These are phyloP conservation scores for Penicillium arizonense DNA, from an alignment of 495 filamentous ascomycete species.

Conservation along the genomic window DNA sequence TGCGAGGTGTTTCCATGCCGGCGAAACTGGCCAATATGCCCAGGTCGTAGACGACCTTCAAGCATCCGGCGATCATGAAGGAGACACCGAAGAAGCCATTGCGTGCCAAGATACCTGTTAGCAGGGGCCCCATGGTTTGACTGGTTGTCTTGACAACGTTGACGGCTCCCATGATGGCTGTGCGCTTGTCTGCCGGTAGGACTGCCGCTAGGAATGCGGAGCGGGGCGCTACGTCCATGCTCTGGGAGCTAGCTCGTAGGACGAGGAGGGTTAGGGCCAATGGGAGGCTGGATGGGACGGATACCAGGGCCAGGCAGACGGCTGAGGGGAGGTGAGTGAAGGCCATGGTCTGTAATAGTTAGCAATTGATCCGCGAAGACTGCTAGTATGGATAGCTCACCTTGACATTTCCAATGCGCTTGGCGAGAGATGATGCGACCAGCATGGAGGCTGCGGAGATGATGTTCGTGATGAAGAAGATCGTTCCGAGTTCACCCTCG, in stretches of 20 bases:
- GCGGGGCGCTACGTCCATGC: slow-evolving; percentile 81
- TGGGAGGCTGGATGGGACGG: slow-evolving; percentile 53
- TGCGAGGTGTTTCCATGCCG: slow-evolving; percentile 31
- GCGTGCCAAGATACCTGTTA: slow-evolving; percentile 68
- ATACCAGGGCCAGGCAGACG: slow-evolving; percentile 68
- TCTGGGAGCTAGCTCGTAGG: slow-evolving; percentile 66
- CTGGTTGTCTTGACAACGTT: slow-evolving; percentile 65
- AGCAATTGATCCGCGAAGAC: background rate
- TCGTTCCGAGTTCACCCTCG: slow-evolving; percentile 67
- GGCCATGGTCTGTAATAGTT: slow-evolving; percentile 65
- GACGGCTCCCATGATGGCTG: slow-evolving; percentile 71
- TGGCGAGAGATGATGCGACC: slow-evolving; percentile 71
- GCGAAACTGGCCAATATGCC: slow-evolving; percentile 69
- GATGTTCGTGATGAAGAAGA: slow-evolving; percentile 66
- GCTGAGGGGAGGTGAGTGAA: slow-evolving; percentile 80
- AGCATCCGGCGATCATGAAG: slow-evolving; percentile 66
- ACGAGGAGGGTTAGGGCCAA: slow-evolving; percentile 63
- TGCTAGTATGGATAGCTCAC: slow-evolving; percentile 16
- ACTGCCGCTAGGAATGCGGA: slow-evolving; percentile 76
- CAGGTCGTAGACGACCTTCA: slow-evolving; percentile 72
- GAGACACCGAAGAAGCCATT: slow-evolving; percentile 64
- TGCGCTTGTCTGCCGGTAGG: slow-evolving; percentile 70
- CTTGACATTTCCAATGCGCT: slow-evolving; percentile 74
- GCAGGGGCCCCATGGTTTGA: slow-evolving; percentile 60
- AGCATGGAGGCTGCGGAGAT: slow-evolving; percentile 67